These are phyloP conservation scores for Pholiota adiposa DNA, from an alignment of 1,284 basidiomycete genomes.

Conservation along the genomic window DNA sequence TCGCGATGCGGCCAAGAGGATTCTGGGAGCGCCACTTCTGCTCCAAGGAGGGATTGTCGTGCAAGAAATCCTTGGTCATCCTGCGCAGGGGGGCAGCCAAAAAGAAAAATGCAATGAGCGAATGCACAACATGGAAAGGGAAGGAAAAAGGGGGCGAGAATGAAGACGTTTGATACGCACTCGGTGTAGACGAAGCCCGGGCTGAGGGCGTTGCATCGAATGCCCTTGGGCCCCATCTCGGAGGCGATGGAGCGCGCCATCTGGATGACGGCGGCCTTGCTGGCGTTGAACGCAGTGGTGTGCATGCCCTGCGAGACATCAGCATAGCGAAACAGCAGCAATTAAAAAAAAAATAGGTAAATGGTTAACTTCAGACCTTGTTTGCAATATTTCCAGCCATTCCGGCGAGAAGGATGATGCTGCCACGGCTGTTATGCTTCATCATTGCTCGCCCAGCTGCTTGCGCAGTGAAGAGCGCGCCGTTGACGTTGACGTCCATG, in stretches of 20 bases:
- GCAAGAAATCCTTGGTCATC: conserved; percentile 77
- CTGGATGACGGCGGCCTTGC: conserved; percentile 80
- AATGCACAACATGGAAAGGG: too few relatives aligned
- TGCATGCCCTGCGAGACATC: conserved; percentile 48
- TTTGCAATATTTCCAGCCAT: conserved; percentile 85
- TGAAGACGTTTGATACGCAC: conserved; percentile 37
- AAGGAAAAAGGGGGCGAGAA: too few relatives aligned
- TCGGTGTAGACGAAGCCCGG: conserved; percentile 74
- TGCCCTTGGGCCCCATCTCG: conserved; percentile 71
- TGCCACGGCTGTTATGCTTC: conserved; percentile 66
- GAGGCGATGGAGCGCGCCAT: conserved; percentile 81
- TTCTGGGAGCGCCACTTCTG: conserved; percentile 69
- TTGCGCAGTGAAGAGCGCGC: conserved; percentile 76
- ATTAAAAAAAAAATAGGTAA: not conserved
- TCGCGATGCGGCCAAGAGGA: conserved; percentile 71
- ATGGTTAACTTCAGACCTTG: conserved; percentile 43
- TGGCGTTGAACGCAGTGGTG: conserved; percentile 79
- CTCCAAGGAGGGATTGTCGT: conserved; percentile 62
- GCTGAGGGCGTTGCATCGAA: conserved; percentile 73
- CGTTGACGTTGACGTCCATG: conserved; percentile 73
- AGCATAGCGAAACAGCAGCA: not conserved
- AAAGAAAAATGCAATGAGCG: too few relatives aligned
- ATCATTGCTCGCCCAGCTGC: conserved; percentile 77
- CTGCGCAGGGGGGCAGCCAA: conserved; percentile 33
- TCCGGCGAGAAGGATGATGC: conserved; percentile 79